Evolutionary conservation across 2,329 filamentous ascomycete genomes (phyloP).

Genomic region (Alternaria metachromatica): DNA sequence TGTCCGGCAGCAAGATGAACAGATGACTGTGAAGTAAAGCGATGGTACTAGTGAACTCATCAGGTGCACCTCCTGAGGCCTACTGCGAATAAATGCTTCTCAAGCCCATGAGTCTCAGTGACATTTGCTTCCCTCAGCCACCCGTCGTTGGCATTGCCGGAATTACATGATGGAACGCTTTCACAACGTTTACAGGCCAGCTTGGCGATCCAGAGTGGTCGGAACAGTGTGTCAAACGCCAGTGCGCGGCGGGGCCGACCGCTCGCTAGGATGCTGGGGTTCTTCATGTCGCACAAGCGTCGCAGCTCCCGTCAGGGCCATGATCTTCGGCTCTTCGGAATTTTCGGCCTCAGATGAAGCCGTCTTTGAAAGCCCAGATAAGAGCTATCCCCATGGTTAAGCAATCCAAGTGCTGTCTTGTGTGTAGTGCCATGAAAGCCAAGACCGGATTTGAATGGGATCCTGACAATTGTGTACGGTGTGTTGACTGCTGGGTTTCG

Average conservation of each 20-base stretch:
- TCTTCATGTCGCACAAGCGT: slow-evolving; percentile 18
- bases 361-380: not conserved
- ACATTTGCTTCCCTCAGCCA: slow-evolving; percentile 12
- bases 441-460: not conserved
- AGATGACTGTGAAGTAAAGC: not conserved
- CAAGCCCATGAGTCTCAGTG: not conserved
- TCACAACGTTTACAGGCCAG: slow-evolving; percentile 15
- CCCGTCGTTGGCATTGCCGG: slow-evolving; percentile 5
- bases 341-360: not conserved
- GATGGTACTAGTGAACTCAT: not conserved
- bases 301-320: slow-evolving; percentile 12
- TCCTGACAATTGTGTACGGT: not conserved
- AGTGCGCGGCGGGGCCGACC: slow-evolving; percentile 11
- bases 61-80: not conserved
- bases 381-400: not conserved
- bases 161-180: slow-evolving; percentile 27
- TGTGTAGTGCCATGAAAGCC: not conserved
- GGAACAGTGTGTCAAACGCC: slow-evolving; percentile 14
- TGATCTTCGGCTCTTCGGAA: not conserved
- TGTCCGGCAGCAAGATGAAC: slow-evolving; percentile 24
- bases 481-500: not conserved
- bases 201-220: slow-evolving; percentile 1
- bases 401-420: not conserved
- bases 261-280: slow-evolving; percentile 14
- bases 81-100: not conserved